Percentiles rank a stretch among this genome's conserved stretches.
phyloP scores from a whole-genome alignment of 2,329 filamentous ascomycete genomes.

The Penicillium sp. region DNA sequence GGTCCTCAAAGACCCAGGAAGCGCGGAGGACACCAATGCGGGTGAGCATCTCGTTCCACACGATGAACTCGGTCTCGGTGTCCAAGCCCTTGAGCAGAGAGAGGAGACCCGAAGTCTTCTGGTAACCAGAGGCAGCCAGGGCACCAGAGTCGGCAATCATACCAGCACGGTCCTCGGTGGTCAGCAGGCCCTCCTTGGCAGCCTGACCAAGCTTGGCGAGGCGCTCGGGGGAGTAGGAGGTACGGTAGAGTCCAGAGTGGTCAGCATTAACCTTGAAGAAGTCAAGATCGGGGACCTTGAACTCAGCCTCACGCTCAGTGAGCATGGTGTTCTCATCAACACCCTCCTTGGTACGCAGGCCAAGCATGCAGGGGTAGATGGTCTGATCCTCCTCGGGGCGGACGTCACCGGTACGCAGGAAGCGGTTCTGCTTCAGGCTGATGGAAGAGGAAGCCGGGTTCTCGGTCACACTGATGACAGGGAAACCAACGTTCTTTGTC shows the following conservation, averaged over 20 bases:
- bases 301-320: slow-evolving; percentile 70
- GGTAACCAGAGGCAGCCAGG: slow-evolving; percentile 84
- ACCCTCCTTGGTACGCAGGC: slow-evolving; percentile 79
- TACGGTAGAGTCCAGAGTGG: slow-evolving; percentile 89
- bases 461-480: slow-evolving; percentile 84
- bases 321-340: slow-evolving; percentile 76
- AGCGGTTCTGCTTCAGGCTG: slow-evolving; percentile 90
- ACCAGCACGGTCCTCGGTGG: slow-evolving; percentile 87
- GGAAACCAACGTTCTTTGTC: slow-evolving; percentile 95
- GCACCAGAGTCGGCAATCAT: slow-evolving; percentile 94
- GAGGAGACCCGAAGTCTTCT: slow-evolving; percentile 87
- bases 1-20: slow-evolving; percentile 87
- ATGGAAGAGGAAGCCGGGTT: slow-evolving; percentile 71
- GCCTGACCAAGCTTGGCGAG: slow-evolving; percentile 85
- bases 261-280: slow-evolving; percentile 98
- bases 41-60: slow-evolving; percentile 89
- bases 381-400: slow-evolving; percentile 90
- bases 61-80: slow-evolving; percentile 81
- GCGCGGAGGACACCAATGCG: slow-evolving; percentile 76
- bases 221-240: slow-evolving; percentile 80
- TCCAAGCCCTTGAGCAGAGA: slow-evolving; percentile 83
- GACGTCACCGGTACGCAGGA: slow-evolving; percentile 87
- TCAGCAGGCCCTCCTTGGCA: slow-evolving; percentile 76
- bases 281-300: slow-evolving; percentile 75
- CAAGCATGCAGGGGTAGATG: slow-evolving; percentile 86